Percentiles rank a stretch among this genome's conserved stretches.
Evolutionary conservation across 805 yeast species (phyloP).

Genomic region (Myxozyma mucilagina): DNA sequence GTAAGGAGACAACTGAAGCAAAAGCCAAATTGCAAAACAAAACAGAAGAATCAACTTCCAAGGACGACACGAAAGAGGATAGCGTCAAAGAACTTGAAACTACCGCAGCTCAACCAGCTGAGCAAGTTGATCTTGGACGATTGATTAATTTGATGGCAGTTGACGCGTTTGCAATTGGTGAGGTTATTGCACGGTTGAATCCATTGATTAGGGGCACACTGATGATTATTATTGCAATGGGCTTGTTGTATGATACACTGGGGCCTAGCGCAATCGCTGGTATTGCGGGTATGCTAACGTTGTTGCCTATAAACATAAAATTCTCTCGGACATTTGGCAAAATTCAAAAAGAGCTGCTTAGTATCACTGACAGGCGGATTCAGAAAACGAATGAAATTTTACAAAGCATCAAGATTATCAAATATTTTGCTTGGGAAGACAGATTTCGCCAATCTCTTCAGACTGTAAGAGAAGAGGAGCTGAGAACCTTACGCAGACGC

Average conservation of each 20-base stretch:
- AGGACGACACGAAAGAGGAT: constrained; percentile 4
- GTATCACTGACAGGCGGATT: constrained; percentile 83
- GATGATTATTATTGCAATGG: constrained; percentile 70
- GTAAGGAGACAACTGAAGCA: constrained; percentile 19
- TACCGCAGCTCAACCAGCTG: constrained; percentile 41
- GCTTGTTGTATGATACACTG: constrained; percentile 64
- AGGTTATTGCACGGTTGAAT: constrained; percentile 88
- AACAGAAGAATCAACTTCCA: constrained; percentile 1
- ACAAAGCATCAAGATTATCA: constrained; percentile 89
- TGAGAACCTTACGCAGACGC: constrained; percentile 59
- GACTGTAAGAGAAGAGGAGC: constrained; percentile 72
- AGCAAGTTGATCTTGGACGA: constrained; percentile 69
- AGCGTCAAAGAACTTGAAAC: constrained; percentile 25
- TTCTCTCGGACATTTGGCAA: constrained; percentile 61
- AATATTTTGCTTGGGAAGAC: constrained; percentile 95
- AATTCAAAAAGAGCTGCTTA: constrained; percentile 70
- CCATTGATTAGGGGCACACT: constrained; percentile 73
- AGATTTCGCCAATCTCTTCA: constrained; percentile 71
- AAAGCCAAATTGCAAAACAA: constrained; percentile 26
- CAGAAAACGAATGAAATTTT: constrained; percentile 91
- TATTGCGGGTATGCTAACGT: constrained; percentile 58
- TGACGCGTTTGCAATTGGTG: constrained; percentile 93
- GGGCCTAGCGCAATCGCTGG: constrained; percentile 93
- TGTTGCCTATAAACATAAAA: constrained; percentile 74
- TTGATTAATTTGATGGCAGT: constrained; percentile 91